Evolutionary conservation across 1,139 yeast genomes (phyloP).

Genomic region (Yamadazyma conglobata): DNA sequence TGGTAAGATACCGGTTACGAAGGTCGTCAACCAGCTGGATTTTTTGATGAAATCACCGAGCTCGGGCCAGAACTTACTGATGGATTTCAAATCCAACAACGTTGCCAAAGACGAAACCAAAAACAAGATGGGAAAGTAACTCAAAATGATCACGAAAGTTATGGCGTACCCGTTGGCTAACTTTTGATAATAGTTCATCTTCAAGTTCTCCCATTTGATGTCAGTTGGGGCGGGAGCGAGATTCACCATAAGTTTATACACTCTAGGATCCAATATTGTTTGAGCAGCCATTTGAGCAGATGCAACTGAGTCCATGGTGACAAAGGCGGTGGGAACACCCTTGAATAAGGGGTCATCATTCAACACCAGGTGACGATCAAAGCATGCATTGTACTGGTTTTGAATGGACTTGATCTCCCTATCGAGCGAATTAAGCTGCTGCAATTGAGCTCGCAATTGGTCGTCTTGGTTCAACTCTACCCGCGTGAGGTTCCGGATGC

Average conservation of each 20-base stretch:
- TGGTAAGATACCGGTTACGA: constrained; percentile 73
- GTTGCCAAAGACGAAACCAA: constrained; percentile 77
- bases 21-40: constrained; percentile 66
- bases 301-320: constrained; percentile 81
- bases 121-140: constrained; percentile 61
- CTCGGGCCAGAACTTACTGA: constrained; percentile 69
- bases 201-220: constrained; percentile 72
- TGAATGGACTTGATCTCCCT: constrained; percentile 28
- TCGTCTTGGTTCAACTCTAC: constrained; percentile 10
- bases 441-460: constrained; percentile 16
- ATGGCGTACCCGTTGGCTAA: constrained; percentile 55
- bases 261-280: constrained; percentile 75
- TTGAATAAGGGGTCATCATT: constrained; percentile 28
- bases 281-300: constrained; percentile 87
- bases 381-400: constrained; percentile 19
- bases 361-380: constrained; percentile 12
- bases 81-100: constrained; percentile 65
- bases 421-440: constrained; percentile 25
- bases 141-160: constrained; percentile 57
- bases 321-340: constrained; percentile 65
- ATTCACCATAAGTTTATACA: constrained; percentile 63
- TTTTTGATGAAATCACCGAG: constrained; percentile 56
- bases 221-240: constrained; percentile 83
- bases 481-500: constrained; percentile 13
- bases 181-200: constrained; percentile 54